phyloP scores from a whole-genome alignment of 1,139 yeast genomes.

The Saccharomycopsis crataegensis region DNA sequence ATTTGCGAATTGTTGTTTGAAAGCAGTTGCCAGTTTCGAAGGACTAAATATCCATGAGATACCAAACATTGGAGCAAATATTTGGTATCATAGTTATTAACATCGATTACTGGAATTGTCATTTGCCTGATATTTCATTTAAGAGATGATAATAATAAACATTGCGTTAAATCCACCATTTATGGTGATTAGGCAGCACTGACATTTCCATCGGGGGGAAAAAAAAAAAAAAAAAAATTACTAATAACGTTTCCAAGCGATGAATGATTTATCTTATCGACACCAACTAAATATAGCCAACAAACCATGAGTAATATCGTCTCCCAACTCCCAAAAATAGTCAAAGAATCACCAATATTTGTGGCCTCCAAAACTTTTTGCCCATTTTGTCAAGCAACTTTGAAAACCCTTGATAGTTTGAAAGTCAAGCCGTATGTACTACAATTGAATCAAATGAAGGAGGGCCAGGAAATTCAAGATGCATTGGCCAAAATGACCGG shows the following conservation, averaged over 20 bases:
- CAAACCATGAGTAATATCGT: background rate
- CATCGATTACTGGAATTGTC: background rate
- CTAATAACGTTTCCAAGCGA: too few species aligned
- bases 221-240: too few species aligned
- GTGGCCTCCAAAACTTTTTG: conserved; percentile 77
- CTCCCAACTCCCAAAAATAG: conserved; percentile 32
- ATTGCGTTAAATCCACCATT: too few species aligned
- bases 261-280: too few species aligned
- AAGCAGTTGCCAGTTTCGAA: background rate
- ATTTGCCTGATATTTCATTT: too few species aligned
- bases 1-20: background rate
- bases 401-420: conserved; percentile 48
- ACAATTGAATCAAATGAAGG: conserved; percentile 52
- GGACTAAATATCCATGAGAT: background rate
- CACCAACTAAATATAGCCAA: too few species aligned
- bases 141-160: too few species aligned
- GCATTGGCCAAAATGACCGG: conserved; percentile 74
- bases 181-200: too few species aligned
- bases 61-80: background rate
- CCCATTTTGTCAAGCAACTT: conserved; percentile 66
- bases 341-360: conserved; percentile 62
- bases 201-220: too few species aligned
- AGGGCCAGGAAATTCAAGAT: conserved; percentile 68
- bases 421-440: conserved; percentile 49
- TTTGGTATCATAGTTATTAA: background rate